Conservation (phyloP, 2,329 filamentous ascomycete species). For the Podosphaera xanthii region DNA sequence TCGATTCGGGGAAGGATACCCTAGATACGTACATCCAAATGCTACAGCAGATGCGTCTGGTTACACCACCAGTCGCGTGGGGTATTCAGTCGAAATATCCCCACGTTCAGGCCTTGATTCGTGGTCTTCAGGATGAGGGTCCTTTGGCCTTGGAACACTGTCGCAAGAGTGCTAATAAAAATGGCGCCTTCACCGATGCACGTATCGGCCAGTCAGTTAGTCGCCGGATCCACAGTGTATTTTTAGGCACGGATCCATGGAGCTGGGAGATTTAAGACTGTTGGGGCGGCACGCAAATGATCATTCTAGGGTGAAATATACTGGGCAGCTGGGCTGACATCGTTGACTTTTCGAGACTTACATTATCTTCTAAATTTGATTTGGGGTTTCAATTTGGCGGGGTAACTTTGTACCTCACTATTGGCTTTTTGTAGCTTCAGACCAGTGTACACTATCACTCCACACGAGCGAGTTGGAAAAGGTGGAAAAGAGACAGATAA, state of each 20-base stretch:
- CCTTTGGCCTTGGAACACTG: constrained; percentile 39
- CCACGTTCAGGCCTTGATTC: constrained; percentile 32
- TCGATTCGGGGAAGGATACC: constrained; percentile 41
- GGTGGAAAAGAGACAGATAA: too few relatives aligned
- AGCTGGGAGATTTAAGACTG: constrained; percentile 9
- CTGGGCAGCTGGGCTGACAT: background rate
- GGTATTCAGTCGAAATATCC: constrained; percentile 41
- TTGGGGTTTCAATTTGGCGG: too few relatives aligned
- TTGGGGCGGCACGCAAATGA: too few relatives aligned
- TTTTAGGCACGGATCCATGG: constrained; percentile 28
- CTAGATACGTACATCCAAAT: constrained; percentile 49
- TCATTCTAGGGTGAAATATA: background rate
- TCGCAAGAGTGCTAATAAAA: constrained; percentile 30
- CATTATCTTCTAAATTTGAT: too few relatives aligned
- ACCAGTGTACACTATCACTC: too few relatives aligned
- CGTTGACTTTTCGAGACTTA: background rate
- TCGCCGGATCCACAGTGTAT: constrained; percentile 34
- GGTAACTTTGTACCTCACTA: too few relatives aligned
- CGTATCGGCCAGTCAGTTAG: constrained; percentile 35
- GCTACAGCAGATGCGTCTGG: constrained; percentile 50
- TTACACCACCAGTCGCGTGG: constrained; percentile 50
- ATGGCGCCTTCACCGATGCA: constrained; percentile 30
- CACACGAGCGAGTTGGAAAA: too few relatives aligned
- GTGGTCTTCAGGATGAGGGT: constrained; percentile 32
- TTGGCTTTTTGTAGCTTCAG: too few relatives aligned